These are phyloP conservation scores for Venturia carpophila DNA, from an alignment of 2,329 filamentous ascomycete genomes.

Conservation along the genomic window DNA sequence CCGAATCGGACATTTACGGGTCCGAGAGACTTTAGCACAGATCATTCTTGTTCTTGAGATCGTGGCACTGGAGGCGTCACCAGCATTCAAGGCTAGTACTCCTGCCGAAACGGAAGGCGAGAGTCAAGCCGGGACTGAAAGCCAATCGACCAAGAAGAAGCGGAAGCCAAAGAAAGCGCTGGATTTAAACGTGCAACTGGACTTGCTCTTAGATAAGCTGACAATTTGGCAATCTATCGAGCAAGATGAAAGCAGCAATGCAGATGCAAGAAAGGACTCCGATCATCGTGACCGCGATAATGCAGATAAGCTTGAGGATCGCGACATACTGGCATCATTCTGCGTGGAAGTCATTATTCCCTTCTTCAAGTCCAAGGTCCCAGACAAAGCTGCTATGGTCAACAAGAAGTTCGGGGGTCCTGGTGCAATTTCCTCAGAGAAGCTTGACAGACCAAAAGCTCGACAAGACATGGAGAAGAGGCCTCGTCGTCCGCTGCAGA, in stretches of 20 bases:
- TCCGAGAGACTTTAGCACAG: conserved; percentile 71
- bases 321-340: conserved; percentile 64
- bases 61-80: conserved; percentile 55
- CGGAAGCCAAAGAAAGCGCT: conserved; percentile 52
- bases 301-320: conserved; percentile 21
- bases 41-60: conserved; percentile 74
- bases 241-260: conserved; percentile 42
- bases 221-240: conserved; percentile 79
- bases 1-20: conserved; percentile 58
- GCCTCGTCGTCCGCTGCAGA: conserved; percentile 42
- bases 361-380: conserved; percentile 72
- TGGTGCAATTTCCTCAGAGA: conserved; percentile 50
- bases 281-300: conserved; percentile 3
- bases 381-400: conserved; percentile 59
- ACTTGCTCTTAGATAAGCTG: conserved; percentile 67
- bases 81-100: conserved; percentile 24
- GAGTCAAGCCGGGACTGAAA: conserved; percentile 21
- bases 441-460: conserved; percentile 33
- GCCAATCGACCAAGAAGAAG: conserved; percentile 25
- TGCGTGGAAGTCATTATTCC: conserved; percentile 74
- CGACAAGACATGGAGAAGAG: conserved; percentile 38
- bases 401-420: conserved; percentile 72
- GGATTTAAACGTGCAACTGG: conserved; percentile 58
- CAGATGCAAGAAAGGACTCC: conserved; percentile 21
- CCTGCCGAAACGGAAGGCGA: neutral